Evolutionary conservation across 495 filamentous ascomycete genomes (phyloP), one percentile per base, ranked within the genome.

Genomic region (Haplographium delicatum): DNA sequence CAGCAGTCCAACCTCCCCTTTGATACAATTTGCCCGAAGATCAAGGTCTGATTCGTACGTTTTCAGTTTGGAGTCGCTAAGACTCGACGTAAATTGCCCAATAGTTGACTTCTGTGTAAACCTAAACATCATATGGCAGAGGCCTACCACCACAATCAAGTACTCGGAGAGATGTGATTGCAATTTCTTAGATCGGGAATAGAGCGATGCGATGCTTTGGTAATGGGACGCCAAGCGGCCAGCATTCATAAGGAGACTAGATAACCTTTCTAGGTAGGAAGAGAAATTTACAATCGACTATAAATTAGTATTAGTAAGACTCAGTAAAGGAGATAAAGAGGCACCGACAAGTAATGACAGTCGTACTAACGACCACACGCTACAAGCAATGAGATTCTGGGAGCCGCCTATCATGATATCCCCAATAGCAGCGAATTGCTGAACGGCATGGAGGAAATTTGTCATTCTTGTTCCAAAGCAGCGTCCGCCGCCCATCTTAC

Each of bases 91-190:
- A 18, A 71, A 30, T 54, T 70, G 64, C 15, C 59, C 51, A 6
- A 72, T 37, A 20, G 51, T 51, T 11, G 70, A 67, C 54, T 67
- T 70, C 43, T 65, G 56, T 6, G 61, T 62, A 34, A 64, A 61
- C 20, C 63, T 62, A 9, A 71, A 56, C 3, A 69, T 40, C 18
- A 66, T 50, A 44, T 68, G 65, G 44, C 68, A 75, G 20, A 73
- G 59, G 27, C 54, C 37, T 39, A 74, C 67, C 18, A 74, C 61
- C 4, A 68, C 58, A 45, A 69, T 67, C 44, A 69, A 72, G 50
- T 73, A 73, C 57, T 73, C 69, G 43, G 38, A 69, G 30, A 73
- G 54, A 20, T 60, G 30, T 25, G 62, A 63, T 54, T 70, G 70
- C 23, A 74, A 51, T 25, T 46, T 54, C 39, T 58, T 62, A 9